A percentile compares a stretch with the other conserved stretches of the same genome.
These are phyloP conservation scores for Alternaria longipes DNA, from an alignment of 2,329 filamentous ascomycete species.

Conservation along the genomic window DNA sequence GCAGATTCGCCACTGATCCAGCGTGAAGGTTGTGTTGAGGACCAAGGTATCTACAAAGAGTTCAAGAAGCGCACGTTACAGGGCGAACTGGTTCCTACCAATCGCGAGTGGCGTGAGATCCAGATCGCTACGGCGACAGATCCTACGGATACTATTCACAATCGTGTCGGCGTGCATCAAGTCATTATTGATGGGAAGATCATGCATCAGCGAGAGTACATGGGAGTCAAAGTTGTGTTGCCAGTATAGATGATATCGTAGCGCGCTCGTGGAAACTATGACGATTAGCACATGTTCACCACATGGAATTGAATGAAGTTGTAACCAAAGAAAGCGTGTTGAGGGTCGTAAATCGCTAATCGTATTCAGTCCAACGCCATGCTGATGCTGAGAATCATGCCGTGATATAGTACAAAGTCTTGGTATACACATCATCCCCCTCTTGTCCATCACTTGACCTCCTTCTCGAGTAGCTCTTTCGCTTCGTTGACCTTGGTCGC, in stretches of 20 bases:
- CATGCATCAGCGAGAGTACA: constrained; percentile 31
- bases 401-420: constrained; percentile 35
- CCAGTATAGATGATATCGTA: constrained; percentile 19
- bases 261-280: not conserved
- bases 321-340: not conserved
- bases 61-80: constrained; percentile 22
- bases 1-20: constrained; percentile 34
- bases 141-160: constrained; percentile 33
- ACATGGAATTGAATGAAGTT: not conserved
- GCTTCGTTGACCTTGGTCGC: constrained; percentile 99
- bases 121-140: constrained; percentile 35
- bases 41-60: constrained; percentile 27
- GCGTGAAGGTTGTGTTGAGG: constrained; percentile 34
- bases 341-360: not conserved
- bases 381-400: constrained; percentile 31
- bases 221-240: constrained; percentile 37
- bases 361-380: constrained; percentile 30
- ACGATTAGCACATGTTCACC: not conserved
- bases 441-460: constrained; percentile 37
- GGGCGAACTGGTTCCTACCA: constrained; percentile 29
- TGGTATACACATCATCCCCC: constrained; percentile 23
- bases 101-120: constrained; percentile 35
- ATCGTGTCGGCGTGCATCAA: constrained; percentile 36
- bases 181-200: constrained; percentile 32
- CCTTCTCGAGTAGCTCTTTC: constrained; percentile 93